A percentile compares a stretch with the other conserved stretches of the same genome.
Conservation (phyloP, 768 basidiomycete genomes). For the Agaricus subrufescens region DNA sequence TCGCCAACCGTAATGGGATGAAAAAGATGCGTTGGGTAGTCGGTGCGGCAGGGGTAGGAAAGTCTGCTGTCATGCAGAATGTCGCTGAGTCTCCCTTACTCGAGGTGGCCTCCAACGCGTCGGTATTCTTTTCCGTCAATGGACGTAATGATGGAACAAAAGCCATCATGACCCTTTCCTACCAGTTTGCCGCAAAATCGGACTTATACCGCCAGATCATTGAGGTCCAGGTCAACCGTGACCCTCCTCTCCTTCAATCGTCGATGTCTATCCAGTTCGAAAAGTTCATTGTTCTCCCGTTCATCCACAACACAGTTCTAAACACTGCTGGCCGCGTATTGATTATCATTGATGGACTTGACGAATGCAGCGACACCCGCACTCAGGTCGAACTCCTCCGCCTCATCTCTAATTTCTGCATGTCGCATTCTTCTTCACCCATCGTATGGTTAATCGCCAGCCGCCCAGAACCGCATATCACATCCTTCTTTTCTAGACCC, state of each 20-base stretch:
- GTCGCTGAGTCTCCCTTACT: background rate
- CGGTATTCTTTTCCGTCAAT: background rate
- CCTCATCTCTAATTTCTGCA: too few relatives aligned
- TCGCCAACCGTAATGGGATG: too few relatives aligned
- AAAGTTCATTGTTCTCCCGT: background rate
- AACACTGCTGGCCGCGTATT: background rate
- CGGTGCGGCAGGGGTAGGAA: too few relatives aligned
- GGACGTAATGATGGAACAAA: background rate
- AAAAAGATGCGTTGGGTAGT: too few relatives aligned
- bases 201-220: background rate
- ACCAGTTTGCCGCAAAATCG: background rate
- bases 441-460: too few relatives aligned
- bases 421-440: too few relatives aligned
- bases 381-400: too few relatives aligned
- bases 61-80: background rate
- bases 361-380: background rate
- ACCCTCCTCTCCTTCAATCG: background rate
- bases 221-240: too few relatives aligned
- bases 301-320: background rate
- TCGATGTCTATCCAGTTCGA: background rate
- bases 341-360: background rate
- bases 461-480: too few relatives aligned
- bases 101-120: background rate
- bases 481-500: too few relatives aligned
- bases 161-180: conserved; percentile 9